These are phyloP conservation scores for Baudoinia panamericana DNA, from an alignment of 495 filamentous ascomycete species.

Conservation along the genomic window DNA sequence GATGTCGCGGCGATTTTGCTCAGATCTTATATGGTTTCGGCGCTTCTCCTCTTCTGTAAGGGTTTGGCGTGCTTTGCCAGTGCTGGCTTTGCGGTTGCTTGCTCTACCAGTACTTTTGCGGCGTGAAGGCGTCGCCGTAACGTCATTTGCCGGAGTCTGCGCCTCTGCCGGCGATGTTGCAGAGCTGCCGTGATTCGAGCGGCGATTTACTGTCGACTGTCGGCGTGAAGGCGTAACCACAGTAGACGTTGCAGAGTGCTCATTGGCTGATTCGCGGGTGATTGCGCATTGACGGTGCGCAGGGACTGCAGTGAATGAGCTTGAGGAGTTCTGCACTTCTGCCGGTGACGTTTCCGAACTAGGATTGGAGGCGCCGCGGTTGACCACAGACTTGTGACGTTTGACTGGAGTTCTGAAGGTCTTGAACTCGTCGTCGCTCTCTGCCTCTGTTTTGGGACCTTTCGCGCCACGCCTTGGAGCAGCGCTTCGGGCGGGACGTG, in stretches of 20 bases:
- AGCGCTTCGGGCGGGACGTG: background rate
- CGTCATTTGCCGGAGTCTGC: background rate
- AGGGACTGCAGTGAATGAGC: too few relatives aligned
- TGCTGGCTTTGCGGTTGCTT: background rate
- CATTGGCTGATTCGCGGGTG: too few relatives aligned
- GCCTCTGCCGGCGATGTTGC: background rate
- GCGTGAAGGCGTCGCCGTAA: background rate
- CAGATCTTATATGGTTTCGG: slow-evolving; percentile 76
- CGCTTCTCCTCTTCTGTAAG: slow-evolving; percentile 74
- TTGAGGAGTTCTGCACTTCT: too few relatives aligned
- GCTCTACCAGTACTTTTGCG: background rate
- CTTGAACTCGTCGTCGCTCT: slow-evolving; percentile 1
- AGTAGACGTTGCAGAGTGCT: too few relatives aligned
- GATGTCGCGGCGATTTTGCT: slow-evolving; percentile 68
- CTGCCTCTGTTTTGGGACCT: slow-evolving; percentile 1
- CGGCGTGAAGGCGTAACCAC: too few relatives aligned
- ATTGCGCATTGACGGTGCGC: too few relatives aligned
- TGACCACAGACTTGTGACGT: background rate
- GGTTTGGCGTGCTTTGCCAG: slow-evolving; percentile 46
- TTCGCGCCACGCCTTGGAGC: slow-evolving; percentile 2
- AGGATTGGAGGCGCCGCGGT: background rate
- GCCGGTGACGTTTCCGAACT: background rate
- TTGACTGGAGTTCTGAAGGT: background rate
- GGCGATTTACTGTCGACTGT: slow-evolving; percentile 1
- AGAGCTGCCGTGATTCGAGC: background rate